Base-by-base conservation (phyloP, 2,329 filamentous ascomycete species). In the Microdochium nivale region DNA sequence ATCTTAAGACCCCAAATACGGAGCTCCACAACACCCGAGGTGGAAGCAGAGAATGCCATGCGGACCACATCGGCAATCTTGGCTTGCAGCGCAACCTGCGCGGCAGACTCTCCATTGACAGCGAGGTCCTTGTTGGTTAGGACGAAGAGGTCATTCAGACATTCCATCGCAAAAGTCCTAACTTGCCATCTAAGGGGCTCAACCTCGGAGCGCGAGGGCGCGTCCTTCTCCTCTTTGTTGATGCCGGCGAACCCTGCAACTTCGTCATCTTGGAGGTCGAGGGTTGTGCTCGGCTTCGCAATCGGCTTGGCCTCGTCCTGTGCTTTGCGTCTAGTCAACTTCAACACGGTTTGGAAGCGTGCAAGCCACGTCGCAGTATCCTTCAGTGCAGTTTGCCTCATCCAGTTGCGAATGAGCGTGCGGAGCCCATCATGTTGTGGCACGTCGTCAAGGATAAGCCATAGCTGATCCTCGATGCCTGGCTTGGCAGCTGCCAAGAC, bases 41-140 rank as follows among this genome's bases (percentile, higher is more conserved):
- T 99, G 1, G 92, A 97, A 0, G 94, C 94, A 11, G 94, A 96
- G 68, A 99, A 99, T 0, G 94, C 92, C 78, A 97, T 96, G 49
- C 90, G 85, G 53, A 99, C 90, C 24, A 99, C 88, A 66, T 99
- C 94, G 2, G 89, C 91, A 52, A 99, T 82, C 62, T 83, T 86
- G 54, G 81, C 80, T 67, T 99, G 91, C 25, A 99, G 72, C 3
- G 87, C 88, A 47, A 79, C 70, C 62, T 95, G 87, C 3, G 90
- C 88, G 2, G 80, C 75, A 5, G 90, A 90, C 35, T 90, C 87
- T 32, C 88, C 87, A 54, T 90, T 86, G 27, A 86, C 81, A 21
- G 87, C 77, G 24, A 89, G 82, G 52, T 94, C 88, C 66, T 90
- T 92, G 54, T 80, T 83, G 25, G 95, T 83, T 51, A 92, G 80